Base-by-base conservation (phyloP, 306 rosid species). In the Dryas drummondii region DNA sequence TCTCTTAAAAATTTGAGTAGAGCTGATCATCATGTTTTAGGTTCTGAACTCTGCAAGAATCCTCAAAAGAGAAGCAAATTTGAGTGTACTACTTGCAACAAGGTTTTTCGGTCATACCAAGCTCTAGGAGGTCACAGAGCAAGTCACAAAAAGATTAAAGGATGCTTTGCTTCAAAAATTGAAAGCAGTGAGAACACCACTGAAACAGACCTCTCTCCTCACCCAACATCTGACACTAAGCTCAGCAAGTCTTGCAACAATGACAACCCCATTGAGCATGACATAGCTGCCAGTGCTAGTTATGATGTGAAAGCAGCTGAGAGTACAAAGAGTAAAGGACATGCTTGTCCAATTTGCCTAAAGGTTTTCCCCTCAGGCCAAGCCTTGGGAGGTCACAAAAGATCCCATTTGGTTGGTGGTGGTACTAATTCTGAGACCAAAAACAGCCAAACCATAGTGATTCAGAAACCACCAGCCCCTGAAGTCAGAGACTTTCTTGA, bases 61-160 rank as follows among this genome's bases (percentile, higher is more conserved):
- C 41, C 85, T 41, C 59, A 37, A 3, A 88, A 88, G 67, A 86
- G 89, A 68, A 88, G 90, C 22, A 89, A 84, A 68, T 91, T 90
- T 55, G 90, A 88, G 88, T 93, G 97, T 59, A 83, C 82, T 66
- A 86, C 93, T 75, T 93, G 98, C 72, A 83, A 85, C 87, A 93
- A 82, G 78, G 80, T 82, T 71, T 93, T 91, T 52, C 85, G 81
- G 58, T 93, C 98, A 0, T 91, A 93, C 77, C 98, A 93, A 86
- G 98, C 98, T 69, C 88, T 93, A 42, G 98, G 98, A 10, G 98
- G 98, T 6, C 98, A 93, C 51, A 93, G 93, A 84, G 96, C 98
- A 5, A 93, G 97, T 72, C 98, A 93, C 55, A 89, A 85, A 79
- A 93, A 87, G 83, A 80, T 67, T 71, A 89, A 81, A 87, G 91